Conservation (phyloP, 2,329 filamentous ascomycete genomes). For the Dactylellina cionopaga region DNA sequence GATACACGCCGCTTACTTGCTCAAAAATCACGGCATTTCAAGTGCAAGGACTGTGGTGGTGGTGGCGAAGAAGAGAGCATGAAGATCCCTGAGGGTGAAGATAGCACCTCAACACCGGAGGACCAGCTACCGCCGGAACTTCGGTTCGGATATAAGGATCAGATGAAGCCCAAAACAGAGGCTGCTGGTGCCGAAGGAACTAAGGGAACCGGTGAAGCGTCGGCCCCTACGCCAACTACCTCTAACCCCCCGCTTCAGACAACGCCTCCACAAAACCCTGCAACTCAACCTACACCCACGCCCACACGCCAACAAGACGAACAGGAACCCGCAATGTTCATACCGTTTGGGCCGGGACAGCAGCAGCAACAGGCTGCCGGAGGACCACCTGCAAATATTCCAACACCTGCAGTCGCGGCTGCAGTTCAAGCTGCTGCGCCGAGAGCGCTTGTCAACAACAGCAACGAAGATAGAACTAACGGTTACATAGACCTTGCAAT, state of each 20-base stretch:
- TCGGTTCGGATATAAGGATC: conserved; percentile 76
- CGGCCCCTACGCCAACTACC: neutral
- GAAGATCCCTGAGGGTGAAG: conserved; percentile 59
- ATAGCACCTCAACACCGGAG: conserved; percentile 60
- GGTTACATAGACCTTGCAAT: conserved; percentile 47
- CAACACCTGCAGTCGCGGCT: neutral
- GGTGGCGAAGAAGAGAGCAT: conserved; percentile 62
- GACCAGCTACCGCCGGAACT: conserved; percentile 67
- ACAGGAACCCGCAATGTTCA: conserved; percentile 42
- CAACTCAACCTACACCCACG: conserved; percentile 5
- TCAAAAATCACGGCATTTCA: conserved; percentile 71
- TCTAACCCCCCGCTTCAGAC: neutral
- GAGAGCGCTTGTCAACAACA: neutral
- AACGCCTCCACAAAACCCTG: neutral
- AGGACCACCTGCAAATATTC: neutral
- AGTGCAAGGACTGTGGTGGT: conserved; percentile 73
- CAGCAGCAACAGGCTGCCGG: conserved; percentile 17
- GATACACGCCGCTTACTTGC: conserved; percentile 76
- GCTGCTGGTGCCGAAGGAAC: neutral
- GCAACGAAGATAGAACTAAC: conserved; percentile 20
- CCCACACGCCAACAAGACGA: conserved; percentile 12
- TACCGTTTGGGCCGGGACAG: conserved; percentile 18
- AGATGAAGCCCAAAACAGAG: conserved; percentile 66
- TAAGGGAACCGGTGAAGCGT: neutral
- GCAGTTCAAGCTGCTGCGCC: conserved; percentile 25